phyloP scores from a whole-genome alignment of 1,139 yeast genomes.

The Zhuliangozyma blackwelliae region DNA sequence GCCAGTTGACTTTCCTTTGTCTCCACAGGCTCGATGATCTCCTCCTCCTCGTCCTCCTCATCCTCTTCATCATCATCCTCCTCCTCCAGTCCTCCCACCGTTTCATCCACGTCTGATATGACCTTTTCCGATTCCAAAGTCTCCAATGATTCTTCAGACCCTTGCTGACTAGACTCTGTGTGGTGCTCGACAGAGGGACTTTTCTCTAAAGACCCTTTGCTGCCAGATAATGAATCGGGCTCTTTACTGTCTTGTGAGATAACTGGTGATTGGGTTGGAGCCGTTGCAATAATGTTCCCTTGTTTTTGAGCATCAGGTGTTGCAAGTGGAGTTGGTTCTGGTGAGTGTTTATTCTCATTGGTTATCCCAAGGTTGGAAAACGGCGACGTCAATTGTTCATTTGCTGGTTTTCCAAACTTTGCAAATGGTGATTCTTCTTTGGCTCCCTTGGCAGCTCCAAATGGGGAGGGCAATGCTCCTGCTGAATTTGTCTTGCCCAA shows the following conservation, averaged over 20 bases:
- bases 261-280: no score
- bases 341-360: no score
- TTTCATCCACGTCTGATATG: constrained; percentile 1
- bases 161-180: no score
- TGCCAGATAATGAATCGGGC: not conserved
- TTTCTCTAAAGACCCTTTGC: not conserved
- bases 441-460: not conserved
- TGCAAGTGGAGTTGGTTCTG: no score
- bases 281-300: no score
- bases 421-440: constrained; percentile 1
- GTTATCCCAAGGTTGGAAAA: constrained; percentile 1
- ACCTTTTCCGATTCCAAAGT: not conserved
- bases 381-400: constrained; percentile 1
- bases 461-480: not conserved
- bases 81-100: constrained; percentile 3
- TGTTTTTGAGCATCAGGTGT: no score
- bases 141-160: not conserved
- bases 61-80: constrained; percentile 6
- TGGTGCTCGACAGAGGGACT: no score
- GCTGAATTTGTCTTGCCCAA: not conserved
- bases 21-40: not conserved
- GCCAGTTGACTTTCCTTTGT: no score
- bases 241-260: not conserved
- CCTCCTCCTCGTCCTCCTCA: constrained; percentile 1
- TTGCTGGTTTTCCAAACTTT: not conserved